These are phyloP conservation scores for Carex sylvatica DNA, from an alignment of 202 grass and related monocot species.

Conservation along the genomic window DNA sequence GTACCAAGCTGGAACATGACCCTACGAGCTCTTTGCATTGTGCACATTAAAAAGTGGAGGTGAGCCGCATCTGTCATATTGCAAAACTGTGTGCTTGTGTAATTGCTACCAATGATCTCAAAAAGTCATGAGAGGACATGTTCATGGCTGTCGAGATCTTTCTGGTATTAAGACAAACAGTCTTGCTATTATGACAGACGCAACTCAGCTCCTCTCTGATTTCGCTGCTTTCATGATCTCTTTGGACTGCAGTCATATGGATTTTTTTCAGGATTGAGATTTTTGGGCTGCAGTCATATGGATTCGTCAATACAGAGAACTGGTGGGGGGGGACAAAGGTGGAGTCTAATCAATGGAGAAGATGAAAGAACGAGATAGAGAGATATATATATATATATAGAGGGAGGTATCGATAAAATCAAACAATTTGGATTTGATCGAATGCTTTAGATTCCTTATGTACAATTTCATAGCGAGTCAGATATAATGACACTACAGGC, in stretches of 20 bases:
- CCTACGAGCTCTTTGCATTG: too few relatives aligned
- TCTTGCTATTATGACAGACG: conserved; percentile 92
- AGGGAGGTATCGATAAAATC: neutral
- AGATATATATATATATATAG: neutral
- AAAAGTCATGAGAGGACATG: conserved; percentile 6
- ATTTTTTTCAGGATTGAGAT: conserved; percentile 91
- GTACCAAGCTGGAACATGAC: too few relatives aligned
- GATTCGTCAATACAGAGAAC: conserved; percentile 31
- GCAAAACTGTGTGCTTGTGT: too few relatives aligned
- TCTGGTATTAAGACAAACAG: conserved; percentile 90
- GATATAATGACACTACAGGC: neutral
- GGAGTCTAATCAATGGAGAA: neutral
- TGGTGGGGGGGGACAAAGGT: too few relatives aligned
- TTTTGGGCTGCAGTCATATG: conserved; percentile 87
- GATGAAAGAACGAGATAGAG: neutral
- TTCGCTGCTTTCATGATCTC: conserved; percentile 90
- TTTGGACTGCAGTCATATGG: conserved; percentile 95
- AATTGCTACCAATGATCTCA: too few relatives aligned
- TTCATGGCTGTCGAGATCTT: conserved; percentile 86
- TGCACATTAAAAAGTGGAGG: too few relatives aligned
- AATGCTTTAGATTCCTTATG: too few relatives aligned
- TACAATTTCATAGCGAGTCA: neutral
- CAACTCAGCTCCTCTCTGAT: conserved; percentile 91
- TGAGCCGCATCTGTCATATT: too few relatives aligned
- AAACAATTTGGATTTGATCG: neutral